These are phyloP conservation scores for Pichia sp. DNA, from an alignment of 1,139 yeast species.

Conservation along the genomic window DNA sequence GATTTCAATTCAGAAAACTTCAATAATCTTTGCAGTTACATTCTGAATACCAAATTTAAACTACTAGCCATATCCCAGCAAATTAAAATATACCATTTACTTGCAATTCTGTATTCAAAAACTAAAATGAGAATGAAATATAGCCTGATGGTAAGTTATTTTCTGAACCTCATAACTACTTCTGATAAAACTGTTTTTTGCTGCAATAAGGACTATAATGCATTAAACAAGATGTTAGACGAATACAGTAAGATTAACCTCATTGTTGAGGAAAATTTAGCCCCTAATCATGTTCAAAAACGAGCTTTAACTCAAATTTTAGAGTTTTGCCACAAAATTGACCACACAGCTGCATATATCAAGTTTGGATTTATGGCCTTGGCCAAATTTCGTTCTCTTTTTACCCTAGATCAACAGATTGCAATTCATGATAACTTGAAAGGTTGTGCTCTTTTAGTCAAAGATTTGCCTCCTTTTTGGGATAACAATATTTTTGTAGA, in stretches of 20 bases:
- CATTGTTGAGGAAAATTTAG: background rate
- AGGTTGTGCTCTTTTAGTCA: conserved; percentile 19
- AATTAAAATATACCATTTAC: conserved; percentile 53
- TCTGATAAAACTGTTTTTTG: conserved; percentile 10
- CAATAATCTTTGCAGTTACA: conserved; percentile 14
- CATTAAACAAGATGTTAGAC: conserved; percentile 16
- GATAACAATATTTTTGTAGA: conserved; percentile 18
- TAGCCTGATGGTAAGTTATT: conserved; percentile 56
- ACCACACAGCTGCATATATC: conserved; percentile 14
- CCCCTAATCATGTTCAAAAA: conserved; percentile 19
- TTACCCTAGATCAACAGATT: conserved; percentile 43
- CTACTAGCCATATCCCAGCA: conserved; percentile 47
- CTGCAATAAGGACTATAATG: conserved; percentile 9
- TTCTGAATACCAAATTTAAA: conserved; percentile 33
- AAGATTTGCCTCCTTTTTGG: conserved; percentile 21
- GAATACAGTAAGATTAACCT: conserved; percentile 20
- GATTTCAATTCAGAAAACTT: conserved; percentile 13
- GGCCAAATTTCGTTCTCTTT: conserved; percentile 17
- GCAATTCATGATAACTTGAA: conserved; percentile 17
- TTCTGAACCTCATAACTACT: conserved; percentile 19
- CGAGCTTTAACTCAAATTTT: conserved; percentile 18
- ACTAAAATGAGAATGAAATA: conserved; percentile 61
- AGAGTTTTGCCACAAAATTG: conserved; percentile 19
- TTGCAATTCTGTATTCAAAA: conserved; percentile 59
- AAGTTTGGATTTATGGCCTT: conserved; percentile 24